phyloP scores from a whole-genome alignment of 805 yeast species.

The Tetrapisispora namnaoensis region DNA sequence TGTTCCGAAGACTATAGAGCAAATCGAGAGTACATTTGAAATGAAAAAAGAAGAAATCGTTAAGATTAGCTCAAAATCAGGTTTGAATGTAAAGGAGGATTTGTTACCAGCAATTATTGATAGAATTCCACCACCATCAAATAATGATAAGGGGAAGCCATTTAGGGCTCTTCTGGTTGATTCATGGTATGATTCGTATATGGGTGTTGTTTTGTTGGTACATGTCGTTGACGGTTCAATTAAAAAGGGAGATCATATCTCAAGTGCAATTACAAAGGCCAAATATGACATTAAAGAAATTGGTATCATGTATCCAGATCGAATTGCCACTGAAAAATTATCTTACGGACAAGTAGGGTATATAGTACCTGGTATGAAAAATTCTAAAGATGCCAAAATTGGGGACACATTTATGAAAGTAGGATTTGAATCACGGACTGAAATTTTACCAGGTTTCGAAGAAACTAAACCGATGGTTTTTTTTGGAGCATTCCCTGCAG shows the following conservation, averaged over 20 bases:
- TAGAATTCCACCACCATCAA: constrained; percentile 64
- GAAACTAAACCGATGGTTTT: constrained; percentile 98
- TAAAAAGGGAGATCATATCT: constrained; percentile 61
- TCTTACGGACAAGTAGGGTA: constrained; percentile 93
- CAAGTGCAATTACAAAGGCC: constrained; percentile 66
- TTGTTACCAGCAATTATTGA: constrained; percentile 77
- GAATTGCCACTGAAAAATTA: constrained; percentile 50
- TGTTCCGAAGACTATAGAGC: constrained; percentile 68
- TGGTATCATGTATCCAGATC: constrained; percentile 93
- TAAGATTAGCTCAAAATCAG: constrained; percentile 88
- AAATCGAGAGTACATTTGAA: constrained; percentile 78
- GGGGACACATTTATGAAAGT: constrained; percentile 80
- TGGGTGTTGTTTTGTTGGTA: constrained; percentile 82
- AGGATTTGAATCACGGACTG: constrained; percentile 45
- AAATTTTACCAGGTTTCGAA: constrained; percentile 88
- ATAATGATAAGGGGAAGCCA: constrained; percentile 51
- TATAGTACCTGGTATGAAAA: constrained; percentile 89
- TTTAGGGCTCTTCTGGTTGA: constrained; percentile 61
- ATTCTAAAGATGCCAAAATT: constrained; percentile 72
- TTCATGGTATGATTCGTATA: constrained; percentile 91
- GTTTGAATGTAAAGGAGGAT: constrained; percentile 55
- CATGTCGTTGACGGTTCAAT: constrained; percentile 77
- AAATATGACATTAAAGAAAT: constrained; percentile 84
- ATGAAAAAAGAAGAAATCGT: constrained; percentile 63
- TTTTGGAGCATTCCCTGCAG: constrained; percentile 96